Evolutionary conservation across 2,329 filamentous ascomycete species (phyloP).

Genomic region (Thelonectria rubi): DNA sequence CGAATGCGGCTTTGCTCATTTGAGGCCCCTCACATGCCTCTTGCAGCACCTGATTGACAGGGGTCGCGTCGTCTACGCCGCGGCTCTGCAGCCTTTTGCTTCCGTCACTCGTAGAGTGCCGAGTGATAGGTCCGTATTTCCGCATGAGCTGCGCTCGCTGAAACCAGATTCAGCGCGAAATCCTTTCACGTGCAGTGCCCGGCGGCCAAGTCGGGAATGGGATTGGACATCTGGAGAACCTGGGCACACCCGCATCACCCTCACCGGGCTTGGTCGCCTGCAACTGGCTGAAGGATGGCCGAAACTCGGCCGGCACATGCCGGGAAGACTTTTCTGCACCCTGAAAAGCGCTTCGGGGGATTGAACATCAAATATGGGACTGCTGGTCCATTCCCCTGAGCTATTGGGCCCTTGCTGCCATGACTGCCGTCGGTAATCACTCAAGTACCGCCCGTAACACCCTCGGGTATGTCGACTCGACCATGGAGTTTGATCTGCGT

Average conservation of each 20-base stretch:
- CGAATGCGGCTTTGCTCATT: background rate
- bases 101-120: background rate
- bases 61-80: background rate
- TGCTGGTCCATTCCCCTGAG: conserved; percentile 1
- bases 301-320: background rate
- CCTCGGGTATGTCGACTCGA: background rate
- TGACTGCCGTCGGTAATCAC: conserved; percentile 3
- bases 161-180: background rate
- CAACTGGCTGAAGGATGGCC: background rate
- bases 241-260: background rate
- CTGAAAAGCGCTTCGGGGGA: background rate
- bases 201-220: background rate
- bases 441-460: background rate
- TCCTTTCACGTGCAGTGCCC: background rate
- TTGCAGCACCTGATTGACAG: background rate
- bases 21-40: background rate
- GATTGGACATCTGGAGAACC: background rate
- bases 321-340: background rate
- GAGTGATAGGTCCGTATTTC: background rate
- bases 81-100: background rate
- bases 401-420: background rate
- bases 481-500: background rate
- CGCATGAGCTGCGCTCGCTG: background rate
- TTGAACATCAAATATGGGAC: background rate
- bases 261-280: background rate